Evolutionary conservation across 1,139 yeast genomes (phyloP), one percentile per base, ranked within the genome.

Genomic region (Nematodospora anomalae): DNA sequence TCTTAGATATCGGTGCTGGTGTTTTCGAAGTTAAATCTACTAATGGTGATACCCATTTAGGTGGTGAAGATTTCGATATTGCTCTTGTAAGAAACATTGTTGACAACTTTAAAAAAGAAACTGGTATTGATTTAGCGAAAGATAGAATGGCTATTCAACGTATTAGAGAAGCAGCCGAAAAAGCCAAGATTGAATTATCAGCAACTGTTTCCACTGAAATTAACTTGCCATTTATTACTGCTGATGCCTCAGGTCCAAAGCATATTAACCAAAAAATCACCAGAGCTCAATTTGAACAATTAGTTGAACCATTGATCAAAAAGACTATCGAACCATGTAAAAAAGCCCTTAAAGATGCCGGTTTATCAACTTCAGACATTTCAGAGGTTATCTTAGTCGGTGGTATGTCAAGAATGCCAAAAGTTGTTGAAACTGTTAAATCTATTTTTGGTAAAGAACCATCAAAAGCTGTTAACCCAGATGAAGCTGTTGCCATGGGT

Each of bases 401-500:
- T 80, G 99, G 99, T 83, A 92, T 90, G 98, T 85, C 97, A 47
- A 88, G 99, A 79, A 92, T 92, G 98, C 99, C 99, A 71, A 94
- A 92, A 83, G 97, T 92, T 62, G 76, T 88, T 49, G 97, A 89
- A 65, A 90, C 97, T 57, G 98, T 92, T 64, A 90, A 89, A 76
- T 67, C 78, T 49, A 76, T 92, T 57, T 92, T 92, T 69, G 94
- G 94, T 64, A 87, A 80, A 70, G 96, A 92, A 62, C 97, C 98
- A 60, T 87, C 95, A 52, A 94, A 92, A 80, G 90, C 96, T 52
- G 97, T 92, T 62, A 94, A 92, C 85, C 99, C 99, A 57, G 98
- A 92, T 69, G 98, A 92, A 77, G 99, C 98, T 49, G 99, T 92
- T 53, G 98, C 98, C 60, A 88, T 92, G 74, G 99, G 99, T 77